phyloP scores from a whole-genome alignment of 768 basidiomycete species.

The Naganishia friedmannii region DNA sequence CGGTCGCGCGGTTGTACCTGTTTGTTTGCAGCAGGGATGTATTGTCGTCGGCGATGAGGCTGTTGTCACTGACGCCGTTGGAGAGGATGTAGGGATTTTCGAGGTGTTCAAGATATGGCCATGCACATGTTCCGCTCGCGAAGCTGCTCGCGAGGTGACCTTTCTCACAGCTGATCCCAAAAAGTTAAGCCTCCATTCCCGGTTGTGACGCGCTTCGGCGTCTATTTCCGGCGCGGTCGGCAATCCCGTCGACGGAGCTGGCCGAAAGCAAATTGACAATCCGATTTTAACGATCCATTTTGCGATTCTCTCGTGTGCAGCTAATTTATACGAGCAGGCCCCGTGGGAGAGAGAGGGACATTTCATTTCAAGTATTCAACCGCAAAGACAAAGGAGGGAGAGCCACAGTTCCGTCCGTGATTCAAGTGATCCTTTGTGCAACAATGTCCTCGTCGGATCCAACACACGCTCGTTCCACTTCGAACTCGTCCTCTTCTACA shows the following conservation, averaged over 20 bases:
- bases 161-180: too few species aligned
- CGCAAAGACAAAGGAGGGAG: too few species aligned
- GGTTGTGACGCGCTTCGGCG: neutral
- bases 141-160: too few species aligned
- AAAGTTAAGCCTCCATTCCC: too few species aligned
- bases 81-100: constrained; percentile 72
- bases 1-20: constrained; percentile 79
- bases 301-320: neutral
- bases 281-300: neutral
- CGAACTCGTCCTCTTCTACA: constrained; percentile 3
- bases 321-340: neutral
- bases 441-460: too few species aligned
- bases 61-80: constrained; percentile 82
- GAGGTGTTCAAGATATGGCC: too few species aligned
- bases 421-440: too few species aligned
- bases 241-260: constrained; percentile 9
- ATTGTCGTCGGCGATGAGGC: constrained; percentile 76
- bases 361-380: too few species aligned
- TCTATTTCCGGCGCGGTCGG: constrained; percentile 2
- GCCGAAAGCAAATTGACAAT: constrained; percentile 13
- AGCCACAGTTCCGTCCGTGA: too few species aligned
- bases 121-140: too few species aligned
- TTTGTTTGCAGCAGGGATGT: constrained; percentile 87
- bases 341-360: too few species aligned
- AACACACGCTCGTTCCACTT: neutral